Percentiles rank a stretch among this genome's conserved stretches.
Evolutionary conservation across 2,329 filamentous ascomycete genomes (phyloP).

Genomic region (Colletotrichum sp.): DNA sequence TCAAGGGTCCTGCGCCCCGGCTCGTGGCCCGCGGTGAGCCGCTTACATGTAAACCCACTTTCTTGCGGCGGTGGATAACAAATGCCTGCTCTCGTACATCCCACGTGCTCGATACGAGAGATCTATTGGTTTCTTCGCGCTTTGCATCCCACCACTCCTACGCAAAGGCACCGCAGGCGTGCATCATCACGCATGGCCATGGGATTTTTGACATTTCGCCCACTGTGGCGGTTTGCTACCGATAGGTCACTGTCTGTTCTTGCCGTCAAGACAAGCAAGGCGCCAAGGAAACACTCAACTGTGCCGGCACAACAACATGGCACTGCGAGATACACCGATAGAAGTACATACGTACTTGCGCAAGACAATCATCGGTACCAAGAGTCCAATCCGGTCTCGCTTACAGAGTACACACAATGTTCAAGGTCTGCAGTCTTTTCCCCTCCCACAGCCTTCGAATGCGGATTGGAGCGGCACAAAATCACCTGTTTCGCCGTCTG

Average conservation of each 20-base stretch:
- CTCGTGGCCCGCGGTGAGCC: background rate
- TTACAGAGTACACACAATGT: background rate
- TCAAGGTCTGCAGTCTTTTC: background rate
- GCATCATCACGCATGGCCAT: background rate
- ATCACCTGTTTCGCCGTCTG: background rate
- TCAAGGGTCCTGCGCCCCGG: slow-evolving; percentile 10
- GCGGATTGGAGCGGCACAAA: slow-evolving; percentile 4
- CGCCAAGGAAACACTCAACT: background rate
- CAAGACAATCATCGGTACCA: background rate
- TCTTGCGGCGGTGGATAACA: background rate
- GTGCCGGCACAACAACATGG: background rate
- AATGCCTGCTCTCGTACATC: slow-evolving; percentile 7
- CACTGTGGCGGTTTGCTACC: slow-evolving; percentile 4
- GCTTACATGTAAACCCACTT: slow-evolving; percentile 5
- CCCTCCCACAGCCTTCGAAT: background rate
- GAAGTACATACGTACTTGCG: background rate
- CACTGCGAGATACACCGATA: background rate
- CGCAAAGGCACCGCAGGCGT: background rate
- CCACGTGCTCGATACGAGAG: slow-evolving; percentile 8
- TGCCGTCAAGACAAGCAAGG: slow-evolving; percentile 2
- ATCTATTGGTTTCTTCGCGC: background rate
- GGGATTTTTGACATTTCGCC: background rate
- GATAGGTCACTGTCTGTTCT: background rate
- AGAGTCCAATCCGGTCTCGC: background rate
- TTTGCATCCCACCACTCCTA: background rate